These are phyloP conservation scores for Trichosporon inkin DNA, from an alignment of 1,284 basidiomycete genomes.

Conservation along the genomic window DNA sequence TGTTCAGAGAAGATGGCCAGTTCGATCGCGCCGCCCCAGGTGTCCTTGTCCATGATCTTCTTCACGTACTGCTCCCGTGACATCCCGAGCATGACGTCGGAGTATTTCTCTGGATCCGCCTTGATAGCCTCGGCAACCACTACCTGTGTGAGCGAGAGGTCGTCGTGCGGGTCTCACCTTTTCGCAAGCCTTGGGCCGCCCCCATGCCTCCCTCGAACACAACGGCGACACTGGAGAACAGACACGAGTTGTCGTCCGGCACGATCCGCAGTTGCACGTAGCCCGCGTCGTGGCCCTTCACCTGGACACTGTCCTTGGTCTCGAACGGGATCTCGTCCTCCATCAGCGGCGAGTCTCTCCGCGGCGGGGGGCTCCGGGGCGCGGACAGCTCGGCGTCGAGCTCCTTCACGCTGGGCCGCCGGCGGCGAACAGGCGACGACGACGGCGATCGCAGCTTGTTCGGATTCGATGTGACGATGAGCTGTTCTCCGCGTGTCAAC, in stretches of 20 bases:
- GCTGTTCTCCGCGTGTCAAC: constrained; percentile 70
- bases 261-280: constrained; percentile 60
- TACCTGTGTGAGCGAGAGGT: constrained; percentile 38
- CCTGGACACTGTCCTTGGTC: constrained; percentile 28
- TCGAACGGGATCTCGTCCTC: constrained; percentile 26
- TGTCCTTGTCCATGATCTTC: constrained; percentile 69
- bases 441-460: constrained; percentile 14
- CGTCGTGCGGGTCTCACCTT: constrained; percentile 28
- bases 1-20: constrained; percentile 74
- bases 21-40: constrained; percentile 94
- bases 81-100: constrained; percentile 78
- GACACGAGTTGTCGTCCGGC: constrained; percentile 88
- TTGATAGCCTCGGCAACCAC: constrained; percentile 77
- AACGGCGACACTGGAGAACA: constrained; percentile 79
- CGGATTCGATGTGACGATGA: constrained; percentile 63
- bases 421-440: constrained; percentile 19
- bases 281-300: constrained; percentile 53
- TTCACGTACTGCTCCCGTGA: constrained; percentile 69
- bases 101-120: constrained; percentile 65
- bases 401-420: constrained; percentile 38
- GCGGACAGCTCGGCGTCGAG: constrained; percentile 35
- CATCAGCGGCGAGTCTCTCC: constrained; percentile 14
- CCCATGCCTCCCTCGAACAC: constrained; percentile 74
- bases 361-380: constrained; percentile 26
- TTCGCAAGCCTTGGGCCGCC: constrained; percentile 50